Conservation (phyloP, 257 asterid species). For the Salvia rosmarinus region DNA sequence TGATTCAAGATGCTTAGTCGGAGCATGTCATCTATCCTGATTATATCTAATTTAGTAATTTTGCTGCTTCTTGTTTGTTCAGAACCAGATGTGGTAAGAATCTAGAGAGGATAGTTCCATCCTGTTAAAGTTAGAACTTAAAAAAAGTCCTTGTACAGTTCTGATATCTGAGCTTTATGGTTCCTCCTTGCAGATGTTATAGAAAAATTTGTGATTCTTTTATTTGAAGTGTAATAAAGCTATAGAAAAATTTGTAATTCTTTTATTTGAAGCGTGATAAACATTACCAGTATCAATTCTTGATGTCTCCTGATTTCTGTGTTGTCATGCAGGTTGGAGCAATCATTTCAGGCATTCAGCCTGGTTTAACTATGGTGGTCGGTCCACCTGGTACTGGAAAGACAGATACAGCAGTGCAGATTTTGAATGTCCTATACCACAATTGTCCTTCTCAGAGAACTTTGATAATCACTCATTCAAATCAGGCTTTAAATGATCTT, state of each 20-base stretch:
- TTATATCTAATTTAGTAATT: neutral
- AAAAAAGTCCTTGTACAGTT: neutral
- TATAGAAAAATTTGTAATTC: neutral
- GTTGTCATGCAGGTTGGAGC: slow-evolving; percentile 73
- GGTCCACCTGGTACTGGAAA: slow-evolving; percentile 99
- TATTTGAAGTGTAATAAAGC: too few relatives aligned
- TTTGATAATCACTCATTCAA: slow-evolving; percentile 94
- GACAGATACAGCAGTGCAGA: slow-evolving; percentile 98
- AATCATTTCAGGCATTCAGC: slow-evolving; percentile 90
- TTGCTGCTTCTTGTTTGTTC: slow-evolving; percentile 20
- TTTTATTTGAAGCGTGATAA: neutral
- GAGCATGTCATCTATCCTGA: neutral
- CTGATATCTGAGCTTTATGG: neutral
- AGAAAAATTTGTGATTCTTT: neutral
- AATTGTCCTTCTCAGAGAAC: slow-evolving; percentile 99
- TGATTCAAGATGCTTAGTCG: neutral
- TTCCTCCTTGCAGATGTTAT: slow-evolving; percentile 1
- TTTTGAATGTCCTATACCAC: slow-evolving; percentile 92
- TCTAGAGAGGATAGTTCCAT: neutral
- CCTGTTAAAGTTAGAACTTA: neutral
- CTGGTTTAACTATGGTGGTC: slow-evolving; percentile 97
- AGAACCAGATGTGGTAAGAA: neutral
- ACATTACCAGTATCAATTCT: slow-evolving; percentile 9
- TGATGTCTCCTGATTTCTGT: slow-evolving; percentile 5
- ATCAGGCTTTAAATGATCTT: slow-evolving; percentile 96